These are phyloP conservation scores for Castanopsis chinensis DNA, from an alignment of 306 rosid genomes.

Conservation along the genomic window DNA sequence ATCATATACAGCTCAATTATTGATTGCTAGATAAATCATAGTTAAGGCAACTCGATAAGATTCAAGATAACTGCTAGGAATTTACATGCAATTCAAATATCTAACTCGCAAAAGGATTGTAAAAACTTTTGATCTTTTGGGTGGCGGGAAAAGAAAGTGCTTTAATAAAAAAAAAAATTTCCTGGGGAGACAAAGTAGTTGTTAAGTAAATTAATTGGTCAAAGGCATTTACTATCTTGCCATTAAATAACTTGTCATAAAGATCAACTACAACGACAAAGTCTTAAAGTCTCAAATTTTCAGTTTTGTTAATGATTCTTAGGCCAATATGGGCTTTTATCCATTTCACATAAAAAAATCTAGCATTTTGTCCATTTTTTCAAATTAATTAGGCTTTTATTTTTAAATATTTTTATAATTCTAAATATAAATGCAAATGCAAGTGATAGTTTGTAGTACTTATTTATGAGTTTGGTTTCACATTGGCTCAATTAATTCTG, in stretches of 20 bases:
- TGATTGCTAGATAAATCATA: slow-evolving; percentile 3
- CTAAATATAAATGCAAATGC: too few relatives aligned
- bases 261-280: too few relatives aligned
- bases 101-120: background rate
- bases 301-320: too few relatives aligned
- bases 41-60: background rate
- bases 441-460: too few relatives aligned
- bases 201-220: background rate
- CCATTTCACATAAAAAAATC: too few relatives aligned
- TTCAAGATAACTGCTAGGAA: slow-evolving; percentile 2
- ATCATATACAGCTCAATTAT: slow-evolving; percentile 17
- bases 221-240: background rate
- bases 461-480: too few relatives aligned
- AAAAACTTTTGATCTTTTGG: background rate
- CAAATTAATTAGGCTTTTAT: too few relatives aligned
- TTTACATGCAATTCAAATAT: slow-evolving; percentile 3
- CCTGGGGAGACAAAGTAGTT: background rate
- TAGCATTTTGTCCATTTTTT: too few relatives aligned
- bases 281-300: too few relatives aligned
- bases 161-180: background rate
- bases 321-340: too few relatives aligned
- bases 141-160: background rate
- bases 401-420: too few relatives aligned
- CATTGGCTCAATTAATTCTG: too few relatives aligned
- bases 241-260: background rate